A percentile compares a stretch with the other conserved stretches of the same genome.
Evolutionary conservation across 1,284 basidiomycete genomes (phyloP).

Genomic region (Cutaneotrichosporon curvatum): DNA sequence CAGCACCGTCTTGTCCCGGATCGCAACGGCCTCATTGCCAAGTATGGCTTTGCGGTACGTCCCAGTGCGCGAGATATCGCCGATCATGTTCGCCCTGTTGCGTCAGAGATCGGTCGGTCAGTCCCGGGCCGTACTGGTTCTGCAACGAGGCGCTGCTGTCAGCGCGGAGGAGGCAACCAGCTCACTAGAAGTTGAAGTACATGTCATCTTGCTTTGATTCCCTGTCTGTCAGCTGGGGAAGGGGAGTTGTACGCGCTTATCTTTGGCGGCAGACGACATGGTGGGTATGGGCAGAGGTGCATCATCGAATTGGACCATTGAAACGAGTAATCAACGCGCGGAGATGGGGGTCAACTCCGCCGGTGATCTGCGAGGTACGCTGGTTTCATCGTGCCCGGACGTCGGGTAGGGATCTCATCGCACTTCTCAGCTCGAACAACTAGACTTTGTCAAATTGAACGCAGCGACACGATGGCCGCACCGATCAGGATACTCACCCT

Average conservation of each 20-base stretch:
- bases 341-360: too few species aligned
- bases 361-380: too few species aligned
- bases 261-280: background rate
- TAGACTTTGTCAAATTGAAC: background rate
- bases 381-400: too few species aligned
- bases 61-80: conserved; percentile 43
- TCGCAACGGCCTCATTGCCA: conserved; percentile 42
- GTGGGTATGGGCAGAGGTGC: background rate
- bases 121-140: conserved; percentile 25
- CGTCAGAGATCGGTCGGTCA: background rate
- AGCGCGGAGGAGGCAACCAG: background rate
- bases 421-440: background rate
- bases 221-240: too few species aligned
- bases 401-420: background rate
- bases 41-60: conserved; percentile 46
- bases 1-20: conserved; percentile 41
- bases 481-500: conserved; percentile 33
- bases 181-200: background rate
- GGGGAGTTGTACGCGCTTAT: too few species aligned
- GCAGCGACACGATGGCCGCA: conserved; percentile 1
- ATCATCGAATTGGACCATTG: background rate
- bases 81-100: conserved; percentile 46
- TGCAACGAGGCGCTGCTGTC: conserved; percentile 21
- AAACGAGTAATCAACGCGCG: background rate
- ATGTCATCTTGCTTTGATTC: too few species aligned